Conservation (phyloP, 192 early-diverging fungal genomes). For the Rhizophagus clarus region DNA sequence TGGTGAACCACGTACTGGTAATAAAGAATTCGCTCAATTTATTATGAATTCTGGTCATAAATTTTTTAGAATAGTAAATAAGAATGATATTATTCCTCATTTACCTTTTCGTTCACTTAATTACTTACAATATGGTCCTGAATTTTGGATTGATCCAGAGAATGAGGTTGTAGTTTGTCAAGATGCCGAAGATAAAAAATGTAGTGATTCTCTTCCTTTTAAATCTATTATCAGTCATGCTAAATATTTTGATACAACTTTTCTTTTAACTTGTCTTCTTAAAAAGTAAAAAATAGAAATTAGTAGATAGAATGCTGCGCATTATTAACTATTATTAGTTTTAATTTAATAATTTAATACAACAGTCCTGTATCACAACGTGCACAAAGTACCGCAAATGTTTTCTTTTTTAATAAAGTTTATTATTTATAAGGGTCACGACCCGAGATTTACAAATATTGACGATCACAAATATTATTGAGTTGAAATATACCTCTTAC, state of each 20-base stretch:
- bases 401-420: too few relatives aligned
- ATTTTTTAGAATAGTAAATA: conserved; percentile 16
- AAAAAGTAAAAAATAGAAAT: background rate
- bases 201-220: background rate
- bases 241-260: conserved; percentile 16
- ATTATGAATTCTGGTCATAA: background rate
- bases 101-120: background rate
- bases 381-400: too few relatives aligned
- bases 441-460: too few relatives aligned
- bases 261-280: conserved; percentile 8
- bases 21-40: background rate
- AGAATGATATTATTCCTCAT: conserved; percentile 15
- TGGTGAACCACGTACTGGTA: conserved; percentile 9
- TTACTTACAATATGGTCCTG: background rate
- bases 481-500: too few relatives aligned
- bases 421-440: too few relatives aligned
- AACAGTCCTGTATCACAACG: too few relatives aligned
- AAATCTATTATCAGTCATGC: background rate
- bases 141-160: conserved; percentile 15
- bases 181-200: background rate
- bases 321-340: too few relatives aligned
- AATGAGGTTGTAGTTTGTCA: background rate
- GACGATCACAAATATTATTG: too few relatives aligned
- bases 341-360: too few relatives aligned
- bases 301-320: too few relatives aligned